Evolutionary conservation across 2,329 filamentous ascomycete species (phyloP).

Genomic region (Curvularia sp.): DNA sequence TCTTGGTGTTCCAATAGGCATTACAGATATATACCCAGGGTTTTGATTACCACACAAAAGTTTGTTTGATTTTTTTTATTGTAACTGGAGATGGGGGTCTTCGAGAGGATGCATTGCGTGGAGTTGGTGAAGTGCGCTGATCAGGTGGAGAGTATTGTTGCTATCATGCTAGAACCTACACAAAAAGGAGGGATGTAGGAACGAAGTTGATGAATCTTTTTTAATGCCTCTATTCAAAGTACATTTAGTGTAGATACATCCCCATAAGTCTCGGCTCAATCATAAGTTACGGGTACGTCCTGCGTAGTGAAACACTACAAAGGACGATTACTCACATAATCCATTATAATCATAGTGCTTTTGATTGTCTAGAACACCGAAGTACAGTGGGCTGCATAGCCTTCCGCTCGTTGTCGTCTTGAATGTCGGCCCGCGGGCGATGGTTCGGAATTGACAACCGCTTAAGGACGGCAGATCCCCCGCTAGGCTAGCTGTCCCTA

Average conservation of each 20-base stretch:
- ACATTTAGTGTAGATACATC: background rate
- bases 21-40: conserved; percentile 14
- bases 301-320: background rate
- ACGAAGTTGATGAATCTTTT: background rate
- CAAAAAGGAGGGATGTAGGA: background rate
- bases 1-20: conserved; percentile 12
- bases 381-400: background rate
- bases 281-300: background rate
- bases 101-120: conserved; percentile 12
- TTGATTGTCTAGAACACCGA: background rate
- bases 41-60: conserved; percentile 15
- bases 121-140: background rate
- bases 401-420: background rate
- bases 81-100: background rate
- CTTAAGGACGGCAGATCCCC: conserved; percentile 24
- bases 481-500: conserved; percentile 18
- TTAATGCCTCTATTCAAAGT: background rate
- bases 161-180: background rate
- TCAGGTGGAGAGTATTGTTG: background rate
- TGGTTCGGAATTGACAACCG: conserved; percentile 18
- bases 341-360: background rate
- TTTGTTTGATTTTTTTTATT: conserved; percentile 5
- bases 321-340: background rate
- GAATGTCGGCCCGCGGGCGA: background rate
- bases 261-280: background rate